phyloP scores from a whole-genome alignment of 768 basidiomycete genomes.

The Pholiota conissans region DNA sequence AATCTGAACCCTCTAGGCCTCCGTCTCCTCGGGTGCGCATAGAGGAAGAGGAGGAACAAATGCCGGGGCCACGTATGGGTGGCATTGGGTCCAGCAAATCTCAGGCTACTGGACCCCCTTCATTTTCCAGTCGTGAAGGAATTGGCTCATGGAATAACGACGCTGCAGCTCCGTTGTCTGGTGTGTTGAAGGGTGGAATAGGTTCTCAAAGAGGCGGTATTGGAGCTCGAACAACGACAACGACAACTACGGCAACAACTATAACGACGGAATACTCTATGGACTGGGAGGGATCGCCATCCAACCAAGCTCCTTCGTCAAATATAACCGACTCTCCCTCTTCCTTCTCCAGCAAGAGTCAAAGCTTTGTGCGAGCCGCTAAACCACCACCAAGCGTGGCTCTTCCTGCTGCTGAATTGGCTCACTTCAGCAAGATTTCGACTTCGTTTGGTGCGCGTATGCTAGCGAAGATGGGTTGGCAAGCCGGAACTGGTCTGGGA shows the following conservation, averaged over 20 bases:
- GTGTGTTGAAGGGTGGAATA: slow-evolving; percentile 30
- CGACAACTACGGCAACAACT: not conserved
- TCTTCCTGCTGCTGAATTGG: slow-evolving; percentile 64
- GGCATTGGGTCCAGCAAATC: slow-evolving; percentile 30
- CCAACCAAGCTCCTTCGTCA: slow-evolving; percentile 18
- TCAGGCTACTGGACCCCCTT: slow-evolving; percentile 16
- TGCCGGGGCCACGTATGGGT: slow-evolving; percentile 36
- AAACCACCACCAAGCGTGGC: slow-evolving; percentile 46
- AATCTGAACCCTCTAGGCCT: slow-evolving; percentile 51
- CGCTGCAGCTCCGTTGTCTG: slow-evolving; percentile 2
- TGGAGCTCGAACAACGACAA: not conserved
- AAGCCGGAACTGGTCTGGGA: slow-evolving; percentile 78
- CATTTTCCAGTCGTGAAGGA: slow-evolving; percentile 39
- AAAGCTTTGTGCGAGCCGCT: slow-evolving; percentile 53
- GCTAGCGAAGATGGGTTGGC: slow-evolving; percentile 96
- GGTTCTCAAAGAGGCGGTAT: slow-evolving; percentile 1
- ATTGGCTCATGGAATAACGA: slow-evolving; percentile 34
- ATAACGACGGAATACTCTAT: too few species aligned
- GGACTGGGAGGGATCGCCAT: not conserved
- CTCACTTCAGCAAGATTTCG: slow-evolving; percentile 82
- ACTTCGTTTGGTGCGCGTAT: slow-evolving; percentile 84
- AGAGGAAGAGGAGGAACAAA: slow-evolving; percentile 40
- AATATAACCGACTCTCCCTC: slow-evolving; percentile 34
- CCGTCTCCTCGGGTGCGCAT: slow-evolving; percentile 57
- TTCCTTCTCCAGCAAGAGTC: slow-evolving; percentile 36